Conservation (phyloP, 768 basidiomycete species). For the Agrocybe praecox region DNA sequence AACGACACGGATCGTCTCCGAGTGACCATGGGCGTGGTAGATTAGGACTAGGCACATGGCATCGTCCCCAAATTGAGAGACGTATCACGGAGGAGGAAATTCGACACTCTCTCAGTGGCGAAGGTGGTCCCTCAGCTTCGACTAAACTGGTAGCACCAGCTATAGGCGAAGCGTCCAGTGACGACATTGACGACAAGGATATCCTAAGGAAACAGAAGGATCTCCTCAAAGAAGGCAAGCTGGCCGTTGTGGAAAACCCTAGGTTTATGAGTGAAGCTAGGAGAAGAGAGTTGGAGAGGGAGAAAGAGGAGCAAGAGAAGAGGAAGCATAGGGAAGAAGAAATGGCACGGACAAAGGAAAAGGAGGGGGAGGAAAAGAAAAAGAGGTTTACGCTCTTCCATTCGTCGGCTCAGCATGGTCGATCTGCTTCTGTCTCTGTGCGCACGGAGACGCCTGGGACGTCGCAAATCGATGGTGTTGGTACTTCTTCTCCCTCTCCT, state of each 20-base stretch:
- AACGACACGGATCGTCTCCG: slow-evolving; percentile 8
- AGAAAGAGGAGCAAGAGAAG: slow-evolving; percentile 13
- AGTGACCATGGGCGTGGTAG: neutral
- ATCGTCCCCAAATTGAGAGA: slow-evolving; percentile 14
- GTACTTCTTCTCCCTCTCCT: neutral
- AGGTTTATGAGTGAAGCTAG: slow-evolving; percentile 38
- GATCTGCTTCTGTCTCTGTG: neutral
- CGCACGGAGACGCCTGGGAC: neutral
- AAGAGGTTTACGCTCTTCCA: slow-evolving; percentile 17
- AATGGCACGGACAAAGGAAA: slow-evolving; percentile 3
- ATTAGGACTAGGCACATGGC: neutral
- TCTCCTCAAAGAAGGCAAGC: slow-evolving; percentile 26
- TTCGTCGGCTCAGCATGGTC: slow-evolving; percentile 1
- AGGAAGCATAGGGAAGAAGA: slow-evolving; percentile 3
- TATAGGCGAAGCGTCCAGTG: neutral
- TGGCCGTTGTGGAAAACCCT: slow-evolving; percentile 58
- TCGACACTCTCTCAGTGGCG: neutral
- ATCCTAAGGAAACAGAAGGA: slow-evolving; percentile 38
- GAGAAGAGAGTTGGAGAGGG: slow-evolving; percentile 16
- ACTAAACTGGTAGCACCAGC: too few species aligned
- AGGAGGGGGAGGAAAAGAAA: slow-evolving; percentile 13
- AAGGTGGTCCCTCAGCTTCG: slow-evolving; percentile 2
- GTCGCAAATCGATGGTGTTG: neutral
- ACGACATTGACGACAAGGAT: slow-evolving; percentile 14
- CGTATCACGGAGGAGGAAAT: slow-evolving; percentile 25